Evolutionary conservation across 495 filamentous ascomycete genomes (phyloP).

Genomic region (Penicillium goetzii): DNA sequence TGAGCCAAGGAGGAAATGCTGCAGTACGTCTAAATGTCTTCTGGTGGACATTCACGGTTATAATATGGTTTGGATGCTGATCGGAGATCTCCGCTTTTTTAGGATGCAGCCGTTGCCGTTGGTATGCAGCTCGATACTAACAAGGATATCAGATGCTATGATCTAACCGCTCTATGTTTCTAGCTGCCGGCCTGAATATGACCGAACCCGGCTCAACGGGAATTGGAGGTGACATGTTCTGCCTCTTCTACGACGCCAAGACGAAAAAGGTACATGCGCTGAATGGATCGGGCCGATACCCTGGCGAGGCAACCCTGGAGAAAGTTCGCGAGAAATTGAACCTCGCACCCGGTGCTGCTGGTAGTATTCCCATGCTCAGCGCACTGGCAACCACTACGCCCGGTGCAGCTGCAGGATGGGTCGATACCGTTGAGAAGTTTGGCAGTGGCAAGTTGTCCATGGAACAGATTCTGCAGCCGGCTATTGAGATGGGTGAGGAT

Average conservation of each 20-base stretch:
- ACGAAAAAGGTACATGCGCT: conserved; percentile 80
- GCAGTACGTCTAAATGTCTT: conserved; percentile 62
- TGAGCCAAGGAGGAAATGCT: conserved; percentile 88
- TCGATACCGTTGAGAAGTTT: conserved; percentile 87
- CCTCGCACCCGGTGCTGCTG: conserved; percentile 60
- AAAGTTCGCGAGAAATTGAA: conserved; percentile 70
- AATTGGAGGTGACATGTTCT: conserved; percentile 99
- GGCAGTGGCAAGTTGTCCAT: conserved; percentile 84
- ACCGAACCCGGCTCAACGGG: conserved; percentile 93
- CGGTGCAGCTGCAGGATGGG: conserved; percentile 92
- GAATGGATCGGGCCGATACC: conserved; percentile 88
- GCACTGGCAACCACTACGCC: conserved; percentile 84
- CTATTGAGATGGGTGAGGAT: conserved; percentile 83
- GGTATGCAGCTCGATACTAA: conserved; percentile 42
- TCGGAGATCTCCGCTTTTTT: not conserved
- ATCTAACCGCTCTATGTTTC: not conserved
- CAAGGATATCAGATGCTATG: not conserved
- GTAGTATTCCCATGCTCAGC: conserved; percentile 73
- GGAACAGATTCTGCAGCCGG: conserved; percentile 78
- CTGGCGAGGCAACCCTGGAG: conserved; percentile 69
- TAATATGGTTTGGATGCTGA: not conserved
- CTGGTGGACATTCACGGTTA: not conserved
- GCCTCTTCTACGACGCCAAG: conserved; percentile 85
- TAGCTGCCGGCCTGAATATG: conserved; percentile 85
- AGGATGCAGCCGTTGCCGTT: conserved; percentile 95